These are phyloP conservation scores for Amphibolis antarctica DNA, from an alignment of 106 monocot species.

Conservation along the genomic window DNA sequence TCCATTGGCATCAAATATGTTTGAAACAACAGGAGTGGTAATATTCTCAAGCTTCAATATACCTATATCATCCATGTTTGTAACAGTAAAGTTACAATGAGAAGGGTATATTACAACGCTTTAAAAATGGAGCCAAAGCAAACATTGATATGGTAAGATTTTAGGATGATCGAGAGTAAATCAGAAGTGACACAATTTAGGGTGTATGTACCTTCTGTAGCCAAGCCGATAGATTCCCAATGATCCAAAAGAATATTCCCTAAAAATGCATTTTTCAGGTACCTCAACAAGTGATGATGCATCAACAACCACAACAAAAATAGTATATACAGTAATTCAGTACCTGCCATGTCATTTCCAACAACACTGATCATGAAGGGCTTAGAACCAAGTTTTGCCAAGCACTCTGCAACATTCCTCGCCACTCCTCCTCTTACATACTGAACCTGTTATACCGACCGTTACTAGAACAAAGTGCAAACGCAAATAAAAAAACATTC, in stretches of 20 bases:
- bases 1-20: slow-evolving; percentile 51
- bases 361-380: slow-evolving; percentile 75
- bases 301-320: neutral
- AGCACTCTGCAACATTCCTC: slow-evolving; percentile 85
- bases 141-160: neutral
- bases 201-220: slow-evolving; percentile 52
- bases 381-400: slow-evolving; percentile 60
- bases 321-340: neutral
- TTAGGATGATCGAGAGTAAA: neutral
- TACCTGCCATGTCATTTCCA: slow-evolving; percentile 76
- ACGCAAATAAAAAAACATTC: neutral
- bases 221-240: slow-evolving; percentile 55
- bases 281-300: neutral
- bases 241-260: slow-evolving; percentile 50
- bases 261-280: slow-evolving; percentile 5
- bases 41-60: slow-evolving; percentile 26
- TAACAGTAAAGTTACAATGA: neutral
- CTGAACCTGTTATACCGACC: slow-evolving; percentile 31
- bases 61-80: slow-evolving; percentile 31
- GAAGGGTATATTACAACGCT: no score
- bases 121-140: no score
- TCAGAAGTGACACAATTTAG: neutral
- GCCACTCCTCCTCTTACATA: slow-evolving; percentile 75
- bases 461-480: neutral
- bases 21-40: slow-evolving; percentile 57